phyloP scores from a whole-genome alignment of 495 filamentous ascomycete genomes.

The Trichoderma erinaceum region DNA sequence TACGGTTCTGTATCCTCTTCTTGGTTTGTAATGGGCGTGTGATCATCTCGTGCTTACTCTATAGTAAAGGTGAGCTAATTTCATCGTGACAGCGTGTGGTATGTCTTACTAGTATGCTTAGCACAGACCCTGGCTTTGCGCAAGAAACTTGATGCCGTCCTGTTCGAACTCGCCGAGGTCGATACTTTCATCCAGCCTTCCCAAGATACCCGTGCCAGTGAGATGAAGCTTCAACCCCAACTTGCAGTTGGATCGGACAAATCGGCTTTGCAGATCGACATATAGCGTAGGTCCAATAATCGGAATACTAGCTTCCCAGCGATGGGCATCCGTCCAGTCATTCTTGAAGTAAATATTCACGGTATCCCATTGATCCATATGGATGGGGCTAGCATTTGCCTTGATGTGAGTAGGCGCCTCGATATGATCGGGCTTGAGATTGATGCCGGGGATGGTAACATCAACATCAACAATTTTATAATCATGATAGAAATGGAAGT shows the following conservation, averaged over 20 bases:
- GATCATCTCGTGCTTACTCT: neutral
- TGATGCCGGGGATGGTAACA: neutral
- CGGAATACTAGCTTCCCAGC: neutral
- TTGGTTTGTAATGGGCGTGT: no score
- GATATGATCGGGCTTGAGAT: neutral
- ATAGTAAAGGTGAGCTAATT: neutral
- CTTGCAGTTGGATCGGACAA: neutral
- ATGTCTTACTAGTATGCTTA: neutral
- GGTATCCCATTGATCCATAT: neutral
- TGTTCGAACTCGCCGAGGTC: neutral
- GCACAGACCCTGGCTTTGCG: neutral
- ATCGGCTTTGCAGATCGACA: neutral
- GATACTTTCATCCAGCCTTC: neutral
- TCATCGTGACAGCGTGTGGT: neutral
- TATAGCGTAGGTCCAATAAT: neutral
- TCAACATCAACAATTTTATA: neutral
- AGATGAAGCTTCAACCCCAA: neutral
- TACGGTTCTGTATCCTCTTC: no score
- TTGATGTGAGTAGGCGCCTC: neutral
- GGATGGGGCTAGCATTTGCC: neutral
- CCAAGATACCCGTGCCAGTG: neutral
- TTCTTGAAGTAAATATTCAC: neutral
- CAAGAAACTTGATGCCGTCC: neutral
- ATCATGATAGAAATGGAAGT: neutral
- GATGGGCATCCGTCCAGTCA: neutral